Evolutionary conservation across 495 filamentous ascomycete genomes (phyloP), one percentile per base, ranked within the genome.

Genomic region (Talaromyces adpressus): DNA sequence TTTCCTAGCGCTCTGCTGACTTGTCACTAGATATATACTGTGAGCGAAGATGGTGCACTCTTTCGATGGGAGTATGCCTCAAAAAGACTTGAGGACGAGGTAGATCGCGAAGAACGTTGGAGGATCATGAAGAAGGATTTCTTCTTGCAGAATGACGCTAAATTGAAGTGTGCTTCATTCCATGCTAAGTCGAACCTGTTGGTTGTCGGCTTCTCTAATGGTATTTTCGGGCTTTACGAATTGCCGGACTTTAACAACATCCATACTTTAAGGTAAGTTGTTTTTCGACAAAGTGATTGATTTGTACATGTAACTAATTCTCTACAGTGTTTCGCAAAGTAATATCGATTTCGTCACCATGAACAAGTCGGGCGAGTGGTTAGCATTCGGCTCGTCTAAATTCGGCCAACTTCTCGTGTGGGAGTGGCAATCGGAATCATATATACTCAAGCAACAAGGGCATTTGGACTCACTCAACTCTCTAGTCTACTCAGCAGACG

Each of bases 351-450:
- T 89, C 69, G 90, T 98, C 52, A 90, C 91, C 2, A 87, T 97
- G 65, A 97, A 97, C 75, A 89, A 90, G 70, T 87, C 91, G 32
- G 94, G 93, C 61, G 95, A 97, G 77, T 98, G 94, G 94, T 81
- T 98, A 32, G 94, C 94, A 6, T 97, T 98, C 74, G 94, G 93
- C n/a, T 93, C 94, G 4, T 96, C 95, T 16, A 93, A 93, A 62
- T 84, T 95, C 27, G 94, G 94, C 12, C 94, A 98, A 66, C 78
- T 98, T 14, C 81, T 98, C 39, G 95, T 98, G 25, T 98, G 94
- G 94, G 94, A 98, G 73, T 98, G 95, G 95, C 95, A 98, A 69
- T 98, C 95, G 2, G 94, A 98, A 72, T 97, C 95, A n/a, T 98
- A 98, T 74, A 93, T 98, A 62, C 75, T 98, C 36, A 98, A 98